These are phyloP conservation scores for Trichoderma gracile DNA, from an alignment of 2,329 filamentous ascomycete species.

Conservation along the genomic window DNA sequence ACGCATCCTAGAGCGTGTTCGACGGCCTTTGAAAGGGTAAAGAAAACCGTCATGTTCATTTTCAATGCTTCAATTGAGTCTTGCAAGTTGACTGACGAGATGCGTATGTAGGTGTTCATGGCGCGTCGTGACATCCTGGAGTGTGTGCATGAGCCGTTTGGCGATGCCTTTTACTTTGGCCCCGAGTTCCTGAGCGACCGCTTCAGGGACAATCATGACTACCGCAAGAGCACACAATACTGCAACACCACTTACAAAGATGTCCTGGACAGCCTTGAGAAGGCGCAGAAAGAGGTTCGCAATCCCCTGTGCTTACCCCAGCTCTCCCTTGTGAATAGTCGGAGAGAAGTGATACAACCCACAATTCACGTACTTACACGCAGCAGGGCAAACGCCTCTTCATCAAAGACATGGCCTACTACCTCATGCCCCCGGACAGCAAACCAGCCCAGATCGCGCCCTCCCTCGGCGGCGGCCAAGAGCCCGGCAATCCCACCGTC, in stretches of 20 bases:
- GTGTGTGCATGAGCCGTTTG: conserved; percentile 93
- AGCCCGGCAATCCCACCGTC: conserved; percentile 80
- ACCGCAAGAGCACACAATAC: conserved; percentile 64
- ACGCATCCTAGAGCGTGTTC: conserved; percentile 95
- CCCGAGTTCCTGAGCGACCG: conserved; percentile 81
- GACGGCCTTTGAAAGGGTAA: conserved; percentile 92
- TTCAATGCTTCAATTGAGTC: too few species aligned
- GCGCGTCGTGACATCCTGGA: conserved; percentile 78
- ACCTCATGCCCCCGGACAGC: conserved; percentile 75
- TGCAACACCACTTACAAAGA: conserved; percentile 70
- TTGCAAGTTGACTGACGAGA: not conserved
- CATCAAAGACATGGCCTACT: conserved; percentile 97
- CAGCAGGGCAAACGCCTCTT: conserved; percentile 83
- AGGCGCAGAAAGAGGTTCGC: conserved; percentile 71
- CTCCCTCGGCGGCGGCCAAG: conserved; percentile 68
- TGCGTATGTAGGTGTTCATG: conserved; percentile 78
- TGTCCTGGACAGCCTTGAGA: conserved; percentile 74
- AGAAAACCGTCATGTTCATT: not conserved
- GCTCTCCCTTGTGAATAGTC: not conserved
- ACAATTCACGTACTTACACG: conserved; percentile 32
- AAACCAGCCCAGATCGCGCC: conserved; percentile 71
- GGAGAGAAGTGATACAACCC: not conserved
- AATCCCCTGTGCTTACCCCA: conserved; percentile 26
- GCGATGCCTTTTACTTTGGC: conserved; percentile 94
- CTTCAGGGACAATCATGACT: conserved; percentile 67